phyloP scores from a whole-genome alignment of 225 moss, liverwort and hornwort genomes.

The Takakia lepidozioides region DNA sequence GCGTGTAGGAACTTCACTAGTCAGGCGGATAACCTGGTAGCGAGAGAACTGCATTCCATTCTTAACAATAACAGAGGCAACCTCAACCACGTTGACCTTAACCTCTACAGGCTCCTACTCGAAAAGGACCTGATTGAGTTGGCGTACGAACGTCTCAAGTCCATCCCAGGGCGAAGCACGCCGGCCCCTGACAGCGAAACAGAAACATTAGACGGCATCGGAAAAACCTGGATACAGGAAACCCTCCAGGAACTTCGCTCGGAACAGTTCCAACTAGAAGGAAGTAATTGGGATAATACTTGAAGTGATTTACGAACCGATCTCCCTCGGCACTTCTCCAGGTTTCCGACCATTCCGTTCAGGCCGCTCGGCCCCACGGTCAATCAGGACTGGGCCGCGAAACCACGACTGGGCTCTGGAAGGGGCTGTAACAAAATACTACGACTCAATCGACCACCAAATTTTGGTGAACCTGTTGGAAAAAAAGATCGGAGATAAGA shows the following conservation, averaged over 20 bases:
- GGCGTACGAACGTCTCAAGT: slow-evolving; percentile 1
- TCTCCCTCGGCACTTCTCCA: slow-evolving; percentile 38
- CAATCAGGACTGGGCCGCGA: slow-evolving; percentile 25
- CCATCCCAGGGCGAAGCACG: background rate
- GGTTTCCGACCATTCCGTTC: slow-evolving; percentile 31
- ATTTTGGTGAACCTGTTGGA: slow-evolving; percentile 22
- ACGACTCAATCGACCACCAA: slow-evolving; percentile 21
- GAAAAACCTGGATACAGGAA: background rate
- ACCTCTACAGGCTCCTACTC: background rate
- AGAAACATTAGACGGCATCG: slow-evolving; percentile 2
- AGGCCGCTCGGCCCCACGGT: slow-evolving; percentile 39
- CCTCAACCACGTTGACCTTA: background rate
- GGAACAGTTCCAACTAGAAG: background rate
- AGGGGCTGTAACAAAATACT: slow-evolving; percentile 7
- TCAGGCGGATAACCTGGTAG: background rate
- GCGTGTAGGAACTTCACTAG: background rate
- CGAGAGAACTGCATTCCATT: slow-evolving; percentile 3
- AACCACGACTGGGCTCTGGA: slow-evolving; percentile 25
- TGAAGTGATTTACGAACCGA: slow-evolving; percentile 31
- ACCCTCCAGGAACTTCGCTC: background rate
- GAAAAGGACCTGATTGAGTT: background rate
- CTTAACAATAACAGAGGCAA: background rate
- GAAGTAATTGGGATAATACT: slow-evolving; percentile 44
- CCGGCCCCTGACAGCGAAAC: background rate
- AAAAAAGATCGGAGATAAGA: slow-evolving; percentile 33